Evolutionary conservation across 106 monocot species (phyloP).

Genomic region (Dioscorea zingiberensis): DNA sequence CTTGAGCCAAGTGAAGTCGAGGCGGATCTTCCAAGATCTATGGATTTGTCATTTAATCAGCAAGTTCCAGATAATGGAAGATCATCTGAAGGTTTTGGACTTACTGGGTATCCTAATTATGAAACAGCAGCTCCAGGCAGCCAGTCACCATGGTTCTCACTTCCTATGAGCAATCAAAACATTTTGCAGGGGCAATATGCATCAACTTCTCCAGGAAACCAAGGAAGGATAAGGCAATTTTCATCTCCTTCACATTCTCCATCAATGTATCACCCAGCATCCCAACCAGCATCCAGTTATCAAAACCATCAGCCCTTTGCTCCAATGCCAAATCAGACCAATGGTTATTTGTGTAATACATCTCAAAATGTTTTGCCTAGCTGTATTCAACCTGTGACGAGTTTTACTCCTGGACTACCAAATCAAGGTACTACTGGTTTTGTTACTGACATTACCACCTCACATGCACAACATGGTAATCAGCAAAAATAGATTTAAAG

Average conservation of each 20-base stretch:
- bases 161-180: neutral
- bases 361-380: neutral
- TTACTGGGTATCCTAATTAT: neutral
- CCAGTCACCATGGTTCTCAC: neutral
- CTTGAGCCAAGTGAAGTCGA: neutral
- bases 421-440: neutral
- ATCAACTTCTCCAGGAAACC: neutral
- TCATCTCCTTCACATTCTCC: neutral
- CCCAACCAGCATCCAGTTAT: neutral
- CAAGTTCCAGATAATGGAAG: neutral
- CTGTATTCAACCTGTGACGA: neutral
- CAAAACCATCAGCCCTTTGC: too few species aligned
- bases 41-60: conserved; percentile 1
- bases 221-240: neutral
- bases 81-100: neutral
- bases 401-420: neutral
- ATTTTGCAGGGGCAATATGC: neutral
- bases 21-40: neutral
- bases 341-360: neutral
- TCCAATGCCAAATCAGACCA: neutral
- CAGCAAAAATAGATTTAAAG: neutral
- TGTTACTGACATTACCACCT: neutral
- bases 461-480: neutral
- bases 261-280: neutral
- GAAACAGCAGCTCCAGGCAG: neutral